Percentiles rank a stretch among this genome's conserved stretches.
Evolutionary conservation across 345 rosid genomes (phyloP).

Genomic region (Viola odorata): DNA sequence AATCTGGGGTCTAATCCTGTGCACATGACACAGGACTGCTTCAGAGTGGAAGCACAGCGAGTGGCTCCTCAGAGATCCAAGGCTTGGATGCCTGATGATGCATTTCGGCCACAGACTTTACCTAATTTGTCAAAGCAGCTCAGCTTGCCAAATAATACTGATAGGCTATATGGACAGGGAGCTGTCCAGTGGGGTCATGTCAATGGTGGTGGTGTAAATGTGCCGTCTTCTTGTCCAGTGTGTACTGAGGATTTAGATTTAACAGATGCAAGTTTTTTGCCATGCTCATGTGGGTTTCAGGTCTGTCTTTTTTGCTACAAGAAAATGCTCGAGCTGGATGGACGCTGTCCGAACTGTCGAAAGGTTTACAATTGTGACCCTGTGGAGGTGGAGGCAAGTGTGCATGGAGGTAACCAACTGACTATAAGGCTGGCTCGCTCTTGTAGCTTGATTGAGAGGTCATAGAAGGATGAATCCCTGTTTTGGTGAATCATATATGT

Average conservation of each 20-base stretch:
- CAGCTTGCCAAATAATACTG: constrained; percentile 38
- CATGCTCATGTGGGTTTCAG: constrained; percentile 82
- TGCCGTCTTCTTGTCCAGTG: constrained; percentile 39
- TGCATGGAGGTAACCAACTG: constrained; percentile 45
- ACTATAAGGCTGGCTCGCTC: constrained; percentile 66
- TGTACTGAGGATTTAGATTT: constrained; percentile 84
- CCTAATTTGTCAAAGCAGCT: constrained; percentile 73
- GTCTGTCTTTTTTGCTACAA: constrained; percentile 96
- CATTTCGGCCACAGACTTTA: constrained; percentile 66
- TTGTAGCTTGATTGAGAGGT: constrained; percentile 77
- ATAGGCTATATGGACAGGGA: constrained; percentile 39
- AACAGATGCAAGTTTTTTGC: constrained; percentile 74
- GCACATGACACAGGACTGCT: constrained; percentile 23
- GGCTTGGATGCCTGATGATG: constrained; percentile 90
- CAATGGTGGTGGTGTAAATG: constrained; percentile 22
- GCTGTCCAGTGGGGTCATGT: constrained; percentile 38
- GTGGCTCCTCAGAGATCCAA: constrained; percentile 29
- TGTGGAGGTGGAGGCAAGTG: constrained; percentile 46
- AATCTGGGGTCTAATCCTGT: constrained; percentile 20
- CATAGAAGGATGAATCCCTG: constrained; percentile 36
- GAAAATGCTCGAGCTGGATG: constrained; percentile 78
- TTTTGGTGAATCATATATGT: constrained; percentile 31
- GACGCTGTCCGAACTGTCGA: constrained; percentile 95
- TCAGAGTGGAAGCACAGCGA: constrained; percentile 25
- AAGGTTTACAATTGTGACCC: constrained; percentile 55